Evolutionary conservation across 2,329 filamentous ascomycete species (phyloP).

Genomic region (Zarea fungicola): DNA sequence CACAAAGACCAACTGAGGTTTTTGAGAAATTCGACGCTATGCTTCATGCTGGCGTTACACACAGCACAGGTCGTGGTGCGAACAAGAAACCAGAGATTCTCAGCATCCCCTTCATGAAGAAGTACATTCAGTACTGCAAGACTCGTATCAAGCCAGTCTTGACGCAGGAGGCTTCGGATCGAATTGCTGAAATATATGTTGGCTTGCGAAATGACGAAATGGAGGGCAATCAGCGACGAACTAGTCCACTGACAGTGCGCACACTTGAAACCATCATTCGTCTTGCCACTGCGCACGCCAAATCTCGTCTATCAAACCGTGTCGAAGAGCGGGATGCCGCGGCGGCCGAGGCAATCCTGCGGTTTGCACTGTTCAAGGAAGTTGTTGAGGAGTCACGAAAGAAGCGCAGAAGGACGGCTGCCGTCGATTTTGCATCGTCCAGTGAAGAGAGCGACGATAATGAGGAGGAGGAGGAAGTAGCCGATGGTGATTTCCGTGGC

Average conservation of each 20-base stretch:
- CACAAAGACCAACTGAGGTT: slow-evolving; percentile 75
- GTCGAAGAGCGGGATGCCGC: slow-evolving; percentile 87
- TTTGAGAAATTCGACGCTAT: slow-evolving; percentile 96
- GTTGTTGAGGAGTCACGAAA: slow-evolving; percentile 78
- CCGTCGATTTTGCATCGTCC: slow-evolving; percentile 52
- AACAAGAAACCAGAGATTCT: slow-evolving; percentile 80
- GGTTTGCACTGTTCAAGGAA: slow-evolving; percentile 97
- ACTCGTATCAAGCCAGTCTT: slow-evolving; percentile 82
- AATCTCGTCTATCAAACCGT: slow-evolving; percentile 78
- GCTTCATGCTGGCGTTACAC: slow-evolving; percentile 85
- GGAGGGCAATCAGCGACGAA: slow-evolving; percentile 87
- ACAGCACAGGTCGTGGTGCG: slow-evolving; percentile 67
- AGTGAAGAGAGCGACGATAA: slow-evolving; percentile 55
- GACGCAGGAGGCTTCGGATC: slow-evolving; percentile 85
- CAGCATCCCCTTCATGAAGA: slow-evolving; percentile 97
- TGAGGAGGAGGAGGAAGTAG: slow-evolving; percentile 54
- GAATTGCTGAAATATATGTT: slow-evolving; percentile 87
- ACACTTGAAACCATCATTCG: slow-evolving; percentile 97
- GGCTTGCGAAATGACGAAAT: slow-evolving; percentile 93
- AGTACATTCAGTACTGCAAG: slow-evolving; percentile 98
- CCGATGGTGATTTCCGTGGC: slow-evolving; percentile 53
- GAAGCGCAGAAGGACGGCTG: slow-evolving; percentile 69
- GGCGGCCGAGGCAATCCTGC: slow-evolving; percentile 81
- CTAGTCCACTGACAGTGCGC: slow-evolving; percentile 92
- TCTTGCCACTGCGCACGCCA: slow-evolving; percentile 92